phyloP scores from a whole-genome alignment of 164 flowering plant genomes.

The Vitis cinerea region DNA sequence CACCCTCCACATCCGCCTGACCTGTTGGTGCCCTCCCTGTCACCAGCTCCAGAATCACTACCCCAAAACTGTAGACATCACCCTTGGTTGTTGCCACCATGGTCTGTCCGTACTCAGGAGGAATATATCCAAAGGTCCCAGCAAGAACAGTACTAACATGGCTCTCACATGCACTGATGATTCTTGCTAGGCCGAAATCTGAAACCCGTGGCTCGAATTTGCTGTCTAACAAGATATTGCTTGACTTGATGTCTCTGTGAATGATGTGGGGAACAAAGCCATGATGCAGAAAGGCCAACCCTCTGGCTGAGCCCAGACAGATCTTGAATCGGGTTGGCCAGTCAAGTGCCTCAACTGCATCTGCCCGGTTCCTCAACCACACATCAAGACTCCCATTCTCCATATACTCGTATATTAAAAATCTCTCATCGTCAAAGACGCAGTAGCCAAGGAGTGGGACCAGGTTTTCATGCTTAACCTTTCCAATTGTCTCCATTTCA shows the following conservation, averaged over 20 bases:
- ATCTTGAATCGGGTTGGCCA: conserved; percentile 65
- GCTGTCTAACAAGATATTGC: conserved; percentile 54
- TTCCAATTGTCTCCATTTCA: conserved; percentile 73
- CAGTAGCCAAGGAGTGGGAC: conserved; percentile 64
- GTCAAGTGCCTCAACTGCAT: conserved; percentile 47
- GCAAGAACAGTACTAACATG: conserved; percentile 67
- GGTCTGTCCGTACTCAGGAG: conserved; percentile 64
- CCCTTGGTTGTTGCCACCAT: conserved; percentile 63
- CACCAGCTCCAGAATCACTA: conserved; percentile 59
- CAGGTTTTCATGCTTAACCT: conserved; percentile 59
- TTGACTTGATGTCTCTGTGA: conserved; percentile 71
- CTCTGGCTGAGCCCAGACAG: conserved; percentile 59
- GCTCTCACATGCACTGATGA: conserved; percentile 67
- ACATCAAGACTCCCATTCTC: conserved; percentile 70
- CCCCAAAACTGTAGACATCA: conserved; percentile 70
- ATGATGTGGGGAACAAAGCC: conserved; percentile 70
- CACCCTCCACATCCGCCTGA: conserved; percentile 61
- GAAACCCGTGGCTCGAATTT: conserved; percentile 57
- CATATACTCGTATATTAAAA: conserved; percentile 64
- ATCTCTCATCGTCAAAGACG: conserved; percentile 51
- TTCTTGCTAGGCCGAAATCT: conserved; percentile 69
- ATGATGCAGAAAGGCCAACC: conserved; percentile 68
- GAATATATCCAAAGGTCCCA: conserved; percentile 67
- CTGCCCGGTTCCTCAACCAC: conserved; percentile 61
- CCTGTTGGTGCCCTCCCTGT: conserved; percentile 64